Base-by-base conservation (phyloP, 129 eudicot genomes). In the Arctium lappa region DNA sequence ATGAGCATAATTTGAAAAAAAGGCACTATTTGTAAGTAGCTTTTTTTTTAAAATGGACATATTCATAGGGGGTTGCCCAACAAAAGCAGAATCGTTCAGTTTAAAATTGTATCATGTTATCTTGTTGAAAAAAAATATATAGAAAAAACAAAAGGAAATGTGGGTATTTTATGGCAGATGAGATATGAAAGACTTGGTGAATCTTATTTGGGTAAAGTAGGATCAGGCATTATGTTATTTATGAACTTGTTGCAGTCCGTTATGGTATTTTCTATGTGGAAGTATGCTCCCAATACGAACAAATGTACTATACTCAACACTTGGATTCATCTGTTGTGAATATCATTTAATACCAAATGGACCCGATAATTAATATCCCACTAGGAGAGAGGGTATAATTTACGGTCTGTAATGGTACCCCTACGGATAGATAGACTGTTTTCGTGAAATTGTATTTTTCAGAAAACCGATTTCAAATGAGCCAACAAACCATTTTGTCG, bases 161-260 rank as follows among this genome's bases (percentile, higher is more conserved):
- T 65, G 70, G 31, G 70, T 18, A 7, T 18, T 27, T 29, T 27
- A 29, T 66, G 71, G 33, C 70, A 63, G 31, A 79, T 79, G 50
- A 79, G 66, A 46, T 30, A 53, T 37, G 33, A 76, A 77, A 84
- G 74, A 84, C 78, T 39, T 72, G 74, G 78, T 70, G 83, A 2
- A 84, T 78, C 79, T 83, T 77, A 29, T 83, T 83, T 83, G 66
- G 86, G 86, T 83, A 72, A 83, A 71, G 38, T 40, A 16, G 53
- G 29, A 78, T 83, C 77, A 72, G 44, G 46, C 69, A 83, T 71
- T 78, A 56, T 72, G 38, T 63, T 83, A 73, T 82, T 70, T 78
- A 38, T 39, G 68, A 78, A 33, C 37, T 77, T 78, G 82, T 38
- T 56, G 40, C 63, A 76, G 72, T 83, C 48, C 40, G 73, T 77